phyloP scores from a whole-genome alignment of 306 rosid species.

The Ormosia emarginata region DNA sequence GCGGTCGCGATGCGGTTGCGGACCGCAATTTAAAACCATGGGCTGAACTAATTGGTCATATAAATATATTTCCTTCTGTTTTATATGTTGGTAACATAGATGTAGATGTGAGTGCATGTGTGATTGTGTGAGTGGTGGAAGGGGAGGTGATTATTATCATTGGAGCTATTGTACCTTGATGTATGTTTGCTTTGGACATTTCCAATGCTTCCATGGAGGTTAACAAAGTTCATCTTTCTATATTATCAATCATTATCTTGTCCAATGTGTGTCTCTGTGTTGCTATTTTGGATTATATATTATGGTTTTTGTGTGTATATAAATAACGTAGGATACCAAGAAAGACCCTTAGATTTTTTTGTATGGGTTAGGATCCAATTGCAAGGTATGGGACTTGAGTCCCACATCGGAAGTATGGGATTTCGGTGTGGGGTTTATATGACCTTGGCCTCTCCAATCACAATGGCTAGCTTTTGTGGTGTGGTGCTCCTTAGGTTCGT shows the following conservation, averaged over 20 bases:
- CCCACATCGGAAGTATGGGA: no score
- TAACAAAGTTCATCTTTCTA: conserved; percentile 24
- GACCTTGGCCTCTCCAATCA: no score
- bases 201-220: conserved; percentile 45
- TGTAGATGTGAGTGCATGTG: background rate
- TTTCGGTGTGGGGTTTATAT: no score
- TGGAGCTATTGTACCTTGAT: background rate
- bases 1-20: no score
- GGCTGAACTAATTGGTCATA: background rate
- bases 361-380: no score
- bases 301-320: background rate
- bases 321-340: conserved; percentile 13
- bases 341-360: conserved; percentile 18
- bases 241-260: conserved; percentile 13
- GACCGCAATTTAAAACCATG: no score
- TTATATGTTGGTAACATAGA: no score
- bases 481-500: no score
- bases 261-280: conserved; percentile 14
- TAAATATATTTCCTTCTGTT: background rate
- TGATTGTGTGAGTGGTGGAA: background rate
- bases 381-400: no score
- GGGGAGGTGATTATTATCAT: background rate
- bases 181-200: conserved; percentile 40
- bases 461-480: no score
- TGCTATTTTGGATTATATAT: conserved; percentile 17